These are phyloP conservation scores for Phytophthora tubulina DNA, from an alignment of 352 stramenopile genomes.

Conservation along the genomic window DNA sequence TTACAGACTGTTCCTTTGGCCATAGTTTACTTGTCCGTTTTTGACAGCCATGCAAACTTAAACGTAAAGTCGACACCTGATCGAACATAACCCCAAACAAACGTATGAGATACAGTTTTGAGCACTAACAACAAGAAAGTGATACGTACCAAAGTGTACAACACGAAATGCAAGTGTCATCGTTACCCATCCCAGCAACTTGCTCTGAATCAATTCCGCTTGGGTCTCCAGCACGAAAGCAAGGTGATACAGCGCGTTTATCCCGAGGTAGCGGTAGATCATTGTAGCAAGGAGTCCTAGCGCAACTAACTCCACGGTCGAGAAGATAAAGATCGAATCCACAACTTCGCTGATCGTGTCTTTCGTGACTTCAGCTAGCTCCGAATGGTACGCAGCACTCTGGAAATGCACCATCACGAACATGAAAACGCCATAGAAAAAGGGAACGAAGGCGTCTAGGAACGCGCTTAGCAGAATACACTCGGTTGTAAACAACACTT, in stretches of 20 bases:
- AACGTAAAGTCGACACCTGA: constrained; percentile 29
- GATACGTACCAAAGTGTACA: constrained; percentile 36
- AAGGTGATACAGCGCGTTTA: constrained; percentile 45
- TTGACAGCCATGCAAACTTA: constrained; percentile 27
- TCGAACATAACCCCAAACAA: neutral
- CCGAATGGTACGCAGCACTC: constrained; percentile 45
- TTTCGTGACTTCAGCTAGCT: constrained; percentile 26
- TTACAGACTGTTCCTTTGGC: too few species aligned
- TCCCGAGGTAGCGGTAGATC: constrained; percentile 28
- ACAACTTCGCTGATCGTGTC: constrained; percentile 17
- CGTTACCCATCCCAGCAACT: constrained; percentile 41
- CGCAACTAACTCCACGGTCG: constrained; percentile 39
- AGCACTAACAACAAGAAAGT: neutral
- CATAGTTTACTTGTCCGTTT: neutral
- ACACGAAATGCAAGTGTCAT: constrained; percentile 48
- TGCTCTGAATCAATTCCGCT: constrained; percentile 38
- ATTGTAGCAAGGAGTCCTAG: constrained; percentile 24
- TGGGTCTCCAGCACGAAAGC: constrained; percentile 55
- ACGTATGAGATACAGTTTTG: neutral
- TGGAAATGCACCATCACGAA: constrained; percentile 34
- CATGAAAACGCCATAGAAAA: constrained; percentile 43
- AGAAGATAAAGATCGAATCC: constrained; percentile 35
- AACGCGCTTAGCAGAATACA: constrained; percentile 46
- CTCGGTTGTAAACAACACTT: constrained; percentile 41
- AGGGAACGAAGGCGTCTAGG: constrained; percentile 42